Evolutionary conservation across 2,329 filamentous ascomycete genomes (phyloP).

Genomic region (Uncinocarpus reesii): DNA sequence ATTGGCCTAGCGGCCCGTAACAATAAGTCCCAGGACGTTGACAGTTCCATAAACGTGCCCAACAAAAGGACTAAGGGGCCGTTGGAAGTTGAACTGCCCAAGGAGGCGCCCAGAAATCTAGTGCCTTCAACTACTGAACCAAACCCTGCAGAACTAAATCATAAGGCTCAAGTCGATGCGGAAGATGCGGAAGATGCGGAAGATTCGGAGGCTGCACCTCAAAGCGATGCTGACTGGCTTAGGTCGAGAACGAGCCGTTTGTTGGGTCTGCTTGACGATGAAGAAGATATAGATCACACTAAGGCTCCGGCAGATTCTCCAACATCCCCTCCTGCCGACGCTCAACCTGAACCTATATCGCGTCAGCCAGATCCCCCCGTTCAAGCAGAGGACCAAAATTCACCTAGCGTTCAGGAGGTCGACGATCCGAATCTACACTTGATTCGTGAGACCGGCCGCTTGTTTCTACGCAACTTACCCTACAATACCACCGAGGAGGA

Average conservation of each 20-base stretch:
- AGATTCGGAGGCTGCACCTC: conserved; percentile 23
- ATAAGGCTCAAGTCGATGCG: conserved; percentile 12
- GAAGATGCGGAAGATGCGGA: conserved; percentile 18
- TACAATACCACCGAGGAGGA: conserved; percentile 72
- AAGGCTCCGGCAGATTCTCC: conserved; percentile 4
- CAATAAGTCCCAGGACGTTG: neutral
- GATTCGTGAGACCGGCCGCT: conserved; percentile 61
- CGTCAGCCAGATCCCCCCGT: neutral
- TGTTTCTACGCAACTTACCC: conserved; percentile 83
- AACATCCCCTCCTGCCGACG: neutral
- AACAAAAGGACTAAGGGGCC: conserved; percentile 6
- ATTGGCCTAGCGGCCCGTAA: conserved; percentile 14
- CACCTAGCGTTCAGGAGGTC: conserved; percentile 28
- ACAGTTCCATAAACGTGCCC: neutral
- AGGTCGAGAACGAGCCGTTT: conserved; percentile 78
- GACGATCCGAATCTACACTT: conserved; percentile 45
- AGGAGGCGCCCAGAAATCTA: neutral
- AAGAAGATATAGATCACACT: conserved; percentile 27
- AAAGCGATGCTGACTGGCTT: conserved; percentile 80
- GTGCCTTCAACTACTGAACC: neutral
- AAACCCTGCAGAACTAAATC: neutral
- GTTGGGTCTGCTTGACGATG: conserved; percentile 69
- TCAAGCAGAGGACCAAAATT: conserved; percentile 19
- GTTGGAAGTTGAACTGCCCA: conserved; percentile 37
- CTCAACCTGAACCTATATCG: neutral